Base-by-base conservation (phyloP, 2,329 filamentous ascomycete species). In the Fonsecaea pugnacius region DNA sequence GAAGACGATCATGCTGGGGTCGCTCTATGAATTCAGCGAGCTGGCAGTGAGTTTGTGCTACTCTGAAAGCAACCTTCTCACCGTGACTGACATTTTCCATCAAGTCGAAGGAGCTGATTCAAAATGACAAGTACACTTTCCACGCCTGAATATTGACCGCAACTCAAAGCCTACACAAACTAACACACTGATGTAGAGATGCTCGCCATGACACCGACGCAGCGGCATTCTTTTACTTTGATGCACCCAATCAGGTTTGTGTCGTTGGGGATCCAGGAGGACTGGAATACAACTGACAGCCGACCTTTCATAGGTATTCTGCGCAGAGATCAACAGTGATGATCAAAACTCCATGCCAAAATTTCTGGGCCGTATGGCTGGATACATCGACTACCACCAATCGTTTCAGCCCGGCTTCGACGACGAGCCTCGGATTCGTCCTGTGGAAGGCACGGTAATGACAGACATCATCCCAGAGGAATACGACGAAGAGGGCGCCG, bases 221-320 rank as follows among this genome's bases (percentile, higher is more conserved):
- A n/a, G 64, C 64, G 24, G 60, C 63, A 14, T 70, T 70, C 51
- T 38, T 70, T 21, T 60, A 58, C 18, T 69, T 65, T 30, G 68
- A 69, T 30, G 43, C 57, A n/a, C 8, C 52, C 35, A 58, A 21
- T 6, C 60, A 65, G 56, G 67, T 69, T 24, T 48, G 63, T 53
- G n/a, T 3, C 40, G 21, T 24, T 5, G 14, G 16, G 6, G 40
- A 9, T 24, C 16, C 3, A 12, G 9, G n/a, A 16, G 27, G n/a
- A 56, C 21, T 16, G 12, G 8, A 33, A 58, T 18, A 36, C 38
- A 16, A 38, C 68, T 70, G 52, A 70, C 52, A 18, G 16, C n/a
- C 2, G 27, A 43, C 14, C 18, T 21, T 27, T 18, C 21, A 16
- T 40, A 70, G 68, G 52, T 58, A 6, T 70, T 70, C 54, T 63